Evolutionary conservation across 768 basidiomycete genomes (phyloP).

Genomic region (Termitomyces sp.): DNA sequence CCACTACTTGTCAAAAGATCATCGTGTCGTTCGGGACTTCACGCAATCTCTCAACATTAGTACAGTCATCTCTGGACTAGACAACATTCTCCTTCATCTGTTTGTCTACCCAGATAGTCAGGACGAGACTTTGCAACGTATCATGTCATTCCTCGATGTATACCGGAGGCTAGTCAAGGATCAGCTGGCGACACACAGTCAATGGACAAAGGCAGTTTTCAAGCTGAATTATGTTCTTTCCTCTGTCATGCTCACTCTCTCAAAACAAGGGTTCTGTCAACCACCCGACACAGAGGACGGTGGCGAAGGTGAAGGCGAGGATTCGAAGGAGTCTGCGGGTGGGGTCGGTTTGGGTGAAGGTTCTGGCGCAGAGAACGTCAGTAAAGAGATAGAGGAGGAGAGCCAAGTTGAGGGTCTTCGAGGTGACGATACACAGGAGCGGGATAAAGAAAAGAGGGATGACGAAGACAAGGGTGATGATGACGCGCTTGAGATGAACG

Average conservation of each 20-base stretch:
- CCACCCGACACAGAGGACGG: conserved; percentile 71
- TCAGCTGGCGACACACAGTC: conserved; percentile 52
- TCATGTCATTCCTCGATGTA: conserved; percentile 73
- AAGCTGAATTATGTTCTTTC: conserved; percentile 81
- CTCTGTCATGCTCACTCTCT: conserved; percentile 68
- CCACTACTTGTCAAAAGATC: conserved; percentile 50
- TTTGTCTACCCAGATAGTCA: conserved; percentile 29
- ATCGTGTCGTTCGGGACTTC: conserved; percentile 39
- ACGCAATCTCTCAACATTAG: conserved; percentile 48
- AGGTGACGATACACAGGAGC: conserved; percentile 53
- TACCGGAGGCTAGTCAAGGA: conserved; percentile 57
- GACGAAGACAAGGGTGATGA: conserved; percentile 56
- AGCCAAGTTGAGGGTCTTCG: conserved; percentile 93
- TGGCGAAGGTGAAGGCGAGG: conserved; percentile 44
- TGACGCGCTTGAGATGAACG: conserved; percentile 86
- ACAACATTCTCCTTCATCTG: conserved; percentile 35
- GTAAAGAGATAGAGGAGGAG: conserved; percentile 94
- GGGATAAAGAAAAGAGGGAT: conserved; percentile 43
- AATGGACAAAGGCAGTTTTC: conserved; percentile 76
- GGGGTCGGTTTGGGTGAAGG: conserved; percentile 92
- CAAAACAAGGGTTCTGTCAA: conserved; percentile 89
- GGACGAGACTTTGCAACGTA: conserved; percentile 33
- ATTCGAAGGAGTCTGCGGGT: conserved; percentile 47
- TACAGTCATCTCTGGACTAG: conserved; percentile 37
- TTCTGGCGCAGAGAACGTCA: conserved; percentile 79